Percentiles rank a stretch among this genome's conserved stretches.
Conservation (phyloP, 345 rosid species). For the Stellera chamaejasme region DNA sequence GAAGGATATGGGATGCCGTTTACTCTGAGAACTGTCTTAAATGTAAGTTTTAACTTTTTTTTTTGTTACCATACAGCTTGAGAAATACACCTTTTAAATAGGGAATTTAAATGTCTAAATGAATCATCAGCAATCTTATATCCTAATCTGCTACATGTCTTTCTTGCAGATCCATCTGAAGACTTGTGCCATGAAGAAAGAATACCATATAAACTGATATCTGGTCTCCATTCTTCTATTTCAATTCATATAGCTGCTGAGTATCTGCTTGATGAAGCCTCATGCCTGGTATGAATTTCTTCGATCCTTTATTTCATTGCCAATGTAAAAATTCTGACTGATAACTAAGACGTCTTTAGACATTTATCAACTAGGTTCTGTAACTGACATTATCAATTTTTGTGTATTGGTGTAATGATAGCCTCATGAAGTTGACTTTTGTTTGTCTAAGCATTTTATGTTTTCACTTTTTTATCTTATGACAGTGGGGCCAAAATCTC, state of each 20-base stretch:
- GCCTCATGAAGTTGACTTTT: too few species aligned
- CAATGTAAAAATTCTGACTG: too few species aligned
- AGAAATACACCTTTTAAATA: too few species aligned
- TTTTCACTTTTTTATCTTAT: conserved; percentile 11
- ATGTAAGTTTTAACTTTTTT: conserved; percentile 33
- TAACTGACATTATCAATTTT: too few species aligned
- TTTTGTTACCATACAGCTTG: neutral
- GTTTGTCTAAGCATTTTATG: neutral
- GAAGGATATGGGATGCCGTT: conserved; percentile 96
- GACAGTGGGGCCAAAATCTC: conserved; percentile 96
- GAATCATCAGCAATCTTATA: neutral
- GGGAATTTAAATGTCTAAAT: too few species aligned
- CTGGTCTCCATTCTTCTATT: conserved; percentile 96
- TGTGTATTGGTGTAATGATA: too few species aligned
- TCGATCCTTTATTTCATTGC: too few species aligned
- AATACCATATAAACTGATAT: conserved; percentile 79
- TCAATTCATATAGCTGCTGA: conserved; percentile 85
- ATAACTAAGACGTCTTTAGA: too few species aligned
- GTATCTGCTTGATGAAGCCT: conserved; percentile 77
- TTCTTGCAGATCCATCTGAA: conserved; percentile 57
- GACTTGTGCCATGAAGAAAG: conserved; percentile 79
- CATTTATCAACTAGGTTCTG: too few species aligned
- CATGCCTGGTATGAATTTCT: conserved; percentile 33
- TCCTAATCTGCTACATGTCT: neutral
- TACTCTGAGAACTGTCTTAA: conserved; percentile 89